Base-by-base conservation (phyloP, 768 basidiomycete genomes). In the Daedaleopsis sinensis region DNA sequence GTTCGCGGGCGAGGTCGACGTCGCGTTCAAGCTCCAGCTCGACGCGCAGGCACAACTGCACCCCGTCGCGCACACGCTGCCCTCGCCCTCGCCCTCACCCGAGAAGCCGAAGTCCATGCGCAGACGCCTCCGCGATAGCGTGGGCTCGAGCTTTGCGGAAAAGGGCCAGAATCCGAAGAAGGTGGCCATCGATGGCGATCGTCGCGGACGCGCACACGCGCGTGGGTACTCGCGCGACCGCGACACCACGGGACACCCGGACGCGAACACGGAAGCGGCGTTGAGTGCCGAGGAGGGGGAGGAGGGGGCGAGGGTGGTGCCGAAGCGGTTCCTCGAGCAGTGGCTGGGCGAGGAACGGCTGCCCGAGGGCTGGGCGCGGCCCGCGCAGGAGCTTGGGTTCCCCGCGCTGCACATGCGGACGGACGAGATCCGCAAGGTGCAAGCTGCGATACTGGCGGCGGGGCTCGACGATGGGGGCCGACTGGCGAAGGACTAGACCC, bases 321-420 rank as follows among this genome's bases (percentile, higher is more conserved):
- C 61, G 1, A 52, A 59, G 37, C 12, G 52, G 18, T 65, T 58
- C 23, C 38, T 68, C 23, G 49, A 61, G 51, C 52, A 66, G 21
- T 61, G 65, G 63, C 52, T 62, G 19, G 61, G 53, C 3, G 32
- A 67, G 11, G 67, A 67, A 9, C 63, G 57, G 44, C 39, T 62
- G 58, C 58, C 65, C 16, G 52, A 69, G 12, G 68, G 59, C 21
- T 69, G 65, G 68, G 5, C 32, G 24, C 58, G 50, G 27, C 63
- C 68, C 2, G 4, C 7, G 10, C 13, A 32, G 32, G 44, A 35
- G 18, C 42, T 69, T 10, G 65, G 65, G 11, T 43, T 67, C 13
- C 13, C 21, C 3, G 47, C 23, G 24, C 7, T 49, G 5, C 4
- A 24, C 11, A 10, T 10, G 23, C 47, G 19, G 47, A 4, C 4